Evolutionary conservation across 2,329 filamentous ascomycete species (phyloP), one percentile per base, ranked within the genome.

Genomic region (Knoxdaviesia capensis): DNA sequence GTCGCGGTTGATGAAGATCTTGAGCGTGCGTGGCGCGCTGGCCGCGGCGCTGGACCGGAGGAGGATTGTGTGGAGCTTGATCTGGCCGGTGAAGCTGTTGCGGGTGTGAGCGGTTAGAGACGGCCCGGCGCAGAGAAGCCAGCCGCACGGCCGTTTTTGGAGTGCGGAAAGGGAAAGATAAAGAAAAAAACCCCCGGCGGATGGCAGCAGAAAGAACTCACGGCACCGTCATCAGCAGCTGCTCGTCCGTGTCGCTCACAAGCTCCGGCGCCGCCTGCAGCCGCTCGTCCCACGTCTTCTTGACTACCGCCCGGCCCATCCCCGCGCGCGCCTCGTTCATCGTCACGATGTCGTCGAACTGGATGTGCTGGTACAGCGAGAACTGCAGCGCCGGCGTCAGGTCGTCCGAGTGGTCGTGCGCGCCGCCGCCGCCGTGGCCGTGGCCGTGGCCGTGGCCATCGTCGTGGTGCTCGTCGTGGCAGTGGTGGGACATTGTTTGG

Each of bases 161-260:
- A 2, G 20, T 20, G 20, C 3, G 20, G 20, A 20, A 20, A 20
- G 20, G 20, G 20, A 20, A 29, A 32, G 39, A 37, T 33, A 31
- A 32, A 6, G 28, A 34, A 31, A 32, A 35, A n/a, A 28, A 7
- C 31, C 33, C 32, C 36, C 7, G n/a, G 35, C 7, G 38, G 31
- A 43, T 28, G 31, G 40, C 35, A 47, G 30, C 37, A 39, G 34
- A 7, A 36, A 35, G 31, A 11, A 67, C 81, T 50, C 62, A 92
- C 81, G 90, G 90, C 34, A 96, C 71, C 48, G 80, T 78, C 69
- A 98, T 84, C 43, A 98, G 64, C n/a, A 98, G 60, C 63, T 98
- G 86, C 64, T 94, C 86, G 56, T 96, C 90, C 0, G 79, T 77
- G 55, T 92, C 83, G 54, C 85, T 94, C 52, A 71, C 73, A 31